phyloP scores from a whole-genome alignment of 2,329 filamentous ascomycete genomes.

The Fusarium anguioides region DNA sequence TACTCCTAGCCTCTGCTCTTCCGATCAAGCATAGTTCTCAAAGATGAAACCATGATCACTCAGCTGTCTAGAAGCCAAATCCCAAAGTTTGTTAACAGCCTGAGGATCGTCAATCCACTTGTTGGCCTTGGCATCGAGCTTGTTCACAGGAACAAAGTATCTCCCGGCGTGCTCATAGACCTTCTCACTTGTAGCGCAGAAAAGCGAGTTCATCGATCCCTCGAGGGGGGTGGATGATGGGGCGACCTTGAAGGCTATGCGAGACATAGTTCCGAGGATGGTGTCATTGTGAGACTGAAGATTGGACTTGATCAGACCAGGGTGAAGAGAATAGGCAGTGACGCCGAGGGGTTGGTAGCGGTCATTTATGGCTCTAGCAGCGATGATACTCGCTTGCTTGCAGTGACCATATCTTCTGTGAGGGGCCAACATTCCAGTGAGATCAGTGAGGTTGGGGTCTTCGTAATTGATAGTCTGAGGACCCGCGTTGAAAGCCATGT shows the following conservation, averaged over 20 bases:
- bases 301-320: constrained; percentile 36
- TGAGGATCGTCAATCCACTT: constrained; percentile 37
- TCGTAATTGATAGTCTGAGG: constrained; percentile 37
- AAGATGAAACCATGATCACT: constrained; percentile 18
- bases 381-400: constrained; percentile 38
- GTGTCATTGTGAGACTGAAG: constrained; percentile 31
- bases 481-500: constrained; percentile 29
- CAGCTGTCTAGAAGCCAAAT: constrained; percentile 8
- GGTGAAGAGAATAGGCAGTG: constrained; percentile 43
- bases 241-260: constrained; percentile 28
- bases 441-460: constrained; percentile 37
- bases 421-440: constrained; percentile 26
- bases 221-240: constrained; percentile 29
- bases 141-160: constrained; percentile 36
- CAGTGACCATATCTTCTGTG: constrained; percentile 35
- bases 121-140: constrained; percentile 27
- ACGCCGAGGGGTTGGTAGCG: constrained; percentile 32
- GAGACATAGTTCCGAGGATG: constrained; percentile 27
- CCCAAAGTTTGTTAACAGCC: constrained; percentile 25
- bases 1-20: not conserved
- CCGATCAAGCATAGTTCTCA: not conserved
- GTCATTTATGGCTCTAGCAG: constrained; percentile 34
- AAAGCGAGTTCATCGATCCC: constrained; percentile 39
- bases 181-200: constrained; percentile 31
- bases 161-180: constrained; percentile 17